phyloP scores from a whole-genome alignment of 163 green algal species.

The Chlorella variabilis region DNA sequence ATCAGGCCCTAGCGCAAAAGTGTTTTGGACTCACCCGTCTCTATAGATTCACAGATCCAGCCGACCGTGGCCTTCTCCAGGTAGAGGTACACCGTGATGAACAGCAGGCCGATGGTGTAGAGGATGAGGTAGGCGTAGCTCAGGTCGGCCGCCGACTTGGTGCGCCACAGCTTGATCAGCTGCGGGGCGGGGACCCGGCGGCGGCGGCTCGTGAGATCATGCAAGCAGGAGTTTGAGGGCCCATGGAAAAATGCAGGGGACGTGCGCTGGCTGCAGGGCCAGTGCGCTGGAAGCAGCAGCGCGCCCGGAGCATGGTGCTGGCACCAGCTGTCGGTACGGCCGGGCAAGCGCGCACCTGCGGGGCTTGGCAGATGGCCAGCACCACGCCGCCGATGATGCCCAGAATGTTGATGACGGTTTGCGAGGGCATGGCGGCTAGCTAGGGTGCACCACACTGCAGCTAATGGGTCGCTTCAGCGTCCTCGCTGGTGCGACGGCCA shows the following conservation, averaged over 20 bases:
- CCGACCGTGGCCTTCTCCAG: conserved; percentile 5
- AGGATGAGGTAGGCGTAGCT: conserved; percentile 1
- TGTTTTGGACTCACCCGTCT: neutral
- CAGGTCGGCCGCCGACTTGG: conserved; percentile 21
- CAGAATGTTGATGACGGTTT: neutral
- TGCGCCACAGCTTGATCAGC: conserved; percentile 19
- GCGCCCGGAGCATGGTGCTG: too few species aligned
- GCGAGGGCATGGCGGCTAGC: neutral
- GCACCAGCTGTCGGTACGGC: too few species aligned
- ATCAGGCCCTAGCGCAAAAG: neutral
- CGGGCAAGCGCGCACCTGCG: neutral
- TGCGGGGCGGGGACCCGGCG: neutral
- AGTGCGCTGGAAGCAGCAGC: neutral
- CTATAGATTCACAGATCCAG: conserved; percentile 13
- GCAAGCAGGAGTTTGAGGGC: neutral
- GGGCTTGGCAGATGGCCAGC: conserved; percentile 21
- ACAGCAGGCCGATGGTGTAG: conserved; percentile 21
- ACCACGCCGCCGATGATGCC: conserved; percentile 15
- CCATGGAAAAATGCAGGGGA: too few species aligned
- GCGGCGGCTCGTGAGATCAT: neutral
- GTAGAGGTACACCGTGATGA: conserved; percentile 24
- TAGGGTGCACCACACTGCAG: too few species aligned
- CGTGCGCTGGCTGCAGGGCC: too few species aligned
- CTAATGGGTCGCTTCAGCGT: too few species aligned
- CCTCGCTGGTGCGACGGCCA: too few species aligned